These are phyloP conservation scores for Trichodelitschia bisporula DNA, from an alignment of 495 filamentous ascomycete genomes.

Conservation along the genomic window DNA sequence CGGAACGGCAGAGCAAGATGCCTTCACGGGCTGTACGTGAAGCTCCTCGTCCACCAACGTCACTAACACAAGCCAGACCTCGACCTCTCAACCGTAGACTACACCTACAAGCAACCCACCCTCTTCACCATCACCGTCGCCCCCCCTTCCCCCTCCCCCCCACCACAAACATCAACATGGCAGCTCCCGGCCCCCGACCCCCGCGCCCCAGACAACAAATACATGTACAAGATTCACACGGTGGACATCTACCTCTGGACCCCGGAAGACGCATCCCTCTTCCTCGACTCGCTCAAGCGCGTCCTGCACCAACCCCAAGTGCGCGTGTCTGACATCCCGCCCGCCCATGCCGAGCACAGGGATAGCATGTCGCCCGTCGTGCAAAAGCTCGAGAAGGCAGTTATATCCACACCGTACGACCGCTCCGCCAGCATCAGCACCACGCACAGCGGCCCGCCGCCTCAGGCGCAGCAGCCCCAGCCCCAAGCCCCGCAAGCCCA, in stretches of 20 bases:
- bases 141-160: too few relatives aligned
- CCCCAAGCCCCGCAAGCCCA: conserved; percentile 16
- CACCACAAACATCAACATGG: too few relatives aligned
- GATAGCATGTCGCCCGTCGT: conserved; percentile 51
- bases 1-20: conserved; percentile 69
- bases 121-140: conserved; percentile 52
- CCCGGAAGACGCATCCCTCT: conserved; percentile 42
- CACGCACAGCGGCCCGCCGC: conserved; percentile 11
- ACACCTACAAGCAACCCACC: conserved; percentile 57
- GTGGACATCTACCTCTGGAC: conserved; percentile 85
- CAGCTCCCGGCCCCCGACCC: conserved; percentile 48
- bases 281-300: conserved; percentile 37
- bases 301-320: conserved; percentile 28
- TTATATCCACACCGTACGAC: conserved; percentile 15
- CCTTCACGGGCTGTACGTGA: conserved; percentile 55
- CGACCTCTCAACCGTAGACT: conserved; percentile 35
- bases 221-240: conserved; percentile 53
- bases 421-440: not conserved
- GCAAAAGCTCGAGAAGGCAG: conserved; percentile 60
- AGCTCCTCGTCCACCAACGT: not conserved
- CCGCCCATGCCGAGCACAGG: conserved; percentile 16
- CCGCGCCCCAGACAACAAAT: conserved; percentile 39
- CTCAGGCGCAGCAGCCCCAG: not conserved
- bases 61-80: conserved; percentile 23
- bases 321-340: conserved; percentile 12